Evolutionary conservation across 148 eudicot species (phyloP), one percentile per base, ranked within the genome.

Genomic region (Vaccinium myrtillus): DNA sequence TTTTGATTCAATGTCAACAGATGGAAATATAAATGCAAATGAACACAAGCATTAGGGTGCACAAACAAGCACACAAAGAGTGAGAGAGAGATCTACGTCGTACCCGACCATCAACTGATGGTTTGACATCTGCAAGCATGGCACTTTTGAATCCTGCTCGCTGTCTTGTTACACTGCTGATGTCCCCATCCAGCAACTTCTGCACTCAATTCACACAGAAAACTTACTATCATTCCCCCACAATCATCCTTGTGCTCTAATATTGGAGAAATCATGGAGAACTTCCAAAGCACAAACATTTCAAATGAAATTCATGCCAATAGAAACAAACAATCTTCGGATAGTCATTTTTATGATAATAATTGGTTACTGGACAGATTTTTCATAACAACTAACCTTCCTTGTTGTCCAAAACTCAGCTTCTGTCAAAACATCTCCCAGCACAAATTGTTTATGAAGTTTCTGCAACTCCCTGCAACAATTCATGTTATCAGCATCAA

Each of bases 381-480:
- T 67, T 67, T 32, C 23, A 21, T 61, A 85, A 80, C 30, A 25
- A 73, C 90, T 80, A 84, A 97, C 99, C 98, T 94, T 97, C 88
- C 99, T 94, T 30, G 99, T 90, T 43, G 99, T 98, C 99, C 99
- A 97, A 86, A 97, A 97, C 84, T 97, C 99, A 84, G 92, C 93
- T 84, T 97, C 99, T 67, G 98, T 86, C 91, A 97, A 85, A 81
- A 93, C 87, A 58, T 90, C 89, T 77, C 94, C 92, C 51, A 90
- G 82, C 43, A 97, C 99, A 86, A 97, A 91, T 86, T 95, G 93
- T 87, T 91, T 91, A 86, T 95, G 98, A 83, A 97, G 96, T 89
- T 87, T 93, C 87, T 90, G 93, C 91, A 97, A 88, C 91, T 97
- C 99, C 75, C 99, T 97, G 91, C 85, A 87, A 90, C 77, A 55